Evolutionary conservation across 2,329 filamentous ascomycete genomes (phyloP), one percentile per base, ranked within the genome.

Genomic region (Ceratocystis destructans): DNA sequence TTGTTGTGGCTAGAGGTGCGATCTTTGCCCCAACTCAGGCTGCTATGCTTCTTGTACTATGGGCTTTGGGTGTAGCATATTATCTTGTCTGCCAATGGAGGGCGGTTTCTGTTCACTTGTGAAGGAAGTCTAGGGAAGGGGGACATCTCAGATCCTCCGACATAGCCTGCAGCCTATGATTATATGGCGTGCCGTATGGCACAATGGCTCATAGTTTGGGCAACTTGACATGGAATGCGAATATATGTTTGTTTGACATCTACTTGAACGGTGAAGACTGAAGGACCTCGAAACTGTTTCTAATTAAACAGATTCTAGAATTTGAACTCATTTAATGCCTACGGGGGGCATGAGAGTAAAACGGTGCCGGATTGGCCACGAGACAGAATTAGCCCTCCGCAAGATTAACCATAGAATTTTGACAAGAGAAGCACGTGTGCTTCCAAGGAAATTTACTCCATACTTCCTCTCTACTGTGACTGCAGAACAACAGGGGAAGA

Each of bases 1-100:
- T 86, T 28, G 82, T 86, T 0, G 82, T 86, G 0, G 71, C 82
- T 0, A 74, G 84, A 12, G 83, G 83, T 0, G 83, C 83, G 0
- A 77, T 80, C 0, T 87, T 86, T 72, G 82, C 82, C 0, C 83
- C 83, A 0, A 69, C 77, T 0, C 81, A 84, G 65, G 81, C 82
- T 0, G 69, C 78, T 0, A 75, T 84, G 1, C 73, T 86, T n/a
- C 71, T 81, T 1, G 76, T 71, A 0, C 75, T 86, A 1, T 81
- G 83, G 78, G 65, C 74, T 0, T 48, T 81, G 2, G 83, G 83
- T 57, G 33, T 45, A 8, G 57, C 61, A 7, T 66, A 66, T 33
- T 66, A 66, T 57, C 0, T 67, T 80, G 15, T 69, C 73, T 0
- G 77, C 80, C 68, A 81, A 81, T 66, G 70, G 69, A 53, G 28